A percentile compares a stretch with the other conserved stretches of the same genome.
Evolutionary conservation across 441 rosid genomes (phyloP).

Genomic region (Brassica hybrid): DNA sequence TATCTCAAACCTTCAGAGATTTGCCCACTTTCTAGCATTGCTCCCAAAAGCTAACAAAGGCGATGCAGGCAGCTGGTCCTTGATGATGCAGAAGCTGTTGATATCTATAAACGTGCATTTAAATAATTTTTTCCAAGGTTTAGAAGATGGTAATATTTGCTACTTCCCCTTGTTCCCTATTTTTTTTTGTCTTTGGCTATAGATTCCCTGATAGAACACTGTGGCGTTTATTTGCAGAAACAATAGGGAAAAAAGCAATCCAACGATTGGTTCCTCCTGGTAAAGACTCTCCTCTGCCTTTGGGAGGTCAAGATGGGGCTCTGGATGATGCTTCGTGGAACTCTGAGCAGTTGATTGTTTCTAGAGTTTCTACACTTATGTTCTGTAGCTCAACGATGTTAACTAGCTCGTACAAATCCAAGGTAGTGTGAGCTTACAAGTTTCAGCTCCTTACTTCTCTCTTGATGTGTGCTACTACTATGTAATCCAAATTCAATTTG

Average conservation of each 20-base stretch:
- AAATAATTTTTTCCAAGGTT: constrained; percentile 71
- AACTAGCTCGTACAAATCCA: constrained; percentile 64
- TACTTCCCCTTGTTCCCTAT: not conserved
- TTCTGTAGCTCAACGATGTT: constrained; percentile 70
- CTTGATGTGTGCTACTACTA: constrained; percentile 17
- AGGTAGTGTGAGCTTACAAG: constrained; percentile 49
- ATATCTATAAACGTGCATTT: constrained; percentile 61
- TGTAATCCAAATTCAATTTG: not conserved
- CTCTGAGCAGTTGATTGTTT: constrained; percentile 51
- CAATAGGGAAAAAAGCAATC: constrained; percentile 60
- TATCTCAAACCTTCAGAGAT: constrained; percentile 56
- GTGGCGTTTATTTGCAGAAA: constrained; percentile 50
- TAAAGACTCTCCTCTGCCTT: constrained; percentile 62
- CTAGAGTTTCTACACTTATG: constrained; percentile 61
- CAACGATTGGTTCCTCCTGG: constrained; percentile 76
- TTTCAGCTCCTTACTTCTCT: not conserved
- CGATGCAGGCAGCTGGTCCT: constrained; percentile 77
- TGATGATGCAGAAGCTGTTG: constrained; percentile 75
- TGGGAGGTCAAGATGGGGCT: constrained; percentile 62
- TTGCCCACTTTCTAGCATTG: constrained; percentile 75
- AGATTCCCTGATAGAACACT: constrained; percentile 7
- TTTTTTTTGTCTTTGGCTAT: constrained; percentile 20
- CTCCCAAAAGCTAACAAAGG: constrained; percentile 86
- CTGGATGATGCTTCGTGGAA: constrained; percentile 51
- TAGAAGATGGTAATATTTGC: constrained; percentile 74